A percentile compares a stretch with the other conserved stretches of the same genome.
These are phyloP conservation scores for Solanum acaule DNA, from an alignment of 257 asterid species.

Conservation along the genomic window DNA sequence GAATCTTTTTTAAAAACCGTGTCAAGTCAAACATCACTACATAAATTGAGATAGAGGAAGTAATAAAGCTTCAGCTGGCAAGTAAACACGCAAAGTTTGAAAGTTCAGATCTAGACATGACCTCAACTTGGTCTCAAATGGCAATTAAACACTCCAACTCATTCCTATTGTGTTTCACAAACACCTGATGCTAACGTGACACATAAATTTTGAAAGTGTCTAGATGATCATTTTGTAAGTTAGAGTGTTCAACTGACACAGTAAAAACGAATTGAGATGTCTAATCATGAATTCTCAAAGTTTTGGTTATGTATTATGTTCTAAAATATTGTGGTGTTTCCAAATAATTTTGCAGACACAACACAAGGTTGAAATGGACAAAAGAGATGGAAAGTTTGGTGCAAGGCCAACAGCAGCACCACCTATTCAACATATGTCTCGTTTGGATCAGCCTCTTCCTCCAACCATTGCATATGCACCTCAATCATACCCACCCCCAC, in stretches of 20 bases:
- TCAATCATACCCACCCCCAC: slow-evolving; percentile 4
- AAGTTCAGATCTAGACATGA: background rate
- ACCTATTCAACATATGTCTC: slow-evolving; percentile 26
- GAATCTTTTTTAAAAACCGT: no score
- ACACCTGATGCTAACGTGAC: background rate
- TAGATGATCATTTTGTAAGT: background rate
- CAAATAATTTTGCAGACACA: slow-evolving; percentile 21
- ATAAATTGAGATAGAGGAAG: background rate
- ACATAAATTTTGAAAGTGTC: background rate
- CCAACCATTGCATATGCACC: slow-evolving; percentile 22
- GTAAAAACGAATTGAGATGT: no score
- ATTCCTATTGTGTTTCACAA: background rate
- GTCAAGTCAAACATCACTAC: background rate
- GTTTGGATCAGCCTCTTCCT: slow-evolving; percentile 23
- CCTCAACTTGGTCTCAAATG: background rate
- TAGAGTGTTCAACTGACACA: background rate
- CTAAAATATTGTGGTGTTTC: background rate
- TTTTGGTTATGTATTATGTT: background rate
- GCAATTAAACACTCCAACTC: background rate
- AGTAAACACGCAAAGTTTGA: background rate
- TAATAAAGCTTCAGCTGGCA: background rate
- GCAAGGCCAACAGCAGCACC: slow-evolving; percentile 18
- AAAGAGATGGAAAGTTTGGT: slow-evolving; percentile 30
- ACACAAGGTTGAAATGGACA: slow-evolving; percentile 32
- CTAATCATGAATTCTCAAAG: background rate